Base-by-base conservation (phyloP, 768 basidiomycete genomes). In the Leccinum aurantiacum region DNA sequence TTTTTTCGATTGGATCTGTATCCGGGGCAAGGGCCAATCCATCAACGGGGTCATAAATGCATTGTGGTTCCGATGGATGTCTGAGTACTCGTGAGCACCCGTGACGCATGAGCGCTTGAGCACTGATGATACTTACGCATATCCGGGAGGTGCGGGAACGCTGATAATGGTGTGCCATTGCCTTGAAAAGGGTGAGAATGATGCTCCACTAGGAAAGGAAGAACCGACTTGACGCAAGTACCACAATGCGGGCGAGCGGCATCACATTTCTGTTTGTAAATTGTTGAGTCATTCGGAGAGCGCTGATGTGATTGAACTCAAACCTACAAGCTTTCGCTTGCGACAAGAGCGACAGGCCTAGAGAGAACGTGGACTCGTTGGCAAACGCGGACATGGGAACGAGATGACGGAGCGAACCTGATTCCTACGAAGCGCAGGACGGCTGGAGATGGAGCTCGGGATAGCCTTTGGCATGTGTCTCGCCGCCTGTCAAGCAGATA, bases 21-120 rank as follows among this genome's bases (percentile, higher is more conserved):
- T 92, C 89, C 53, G 90, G 83, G 22, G 89, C 87, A 41, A 93
- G 81, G 8, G 84, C 80, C 38, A 93, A 73, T 17, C 91, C 92
- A 71, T 93, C 91, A 15, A 93, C 86, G 3, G 91, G 91, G 74
- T 94, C 91, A 71, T 94, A 94, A 10, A 84, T 84, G 67, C 91
- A 94, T 67, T 89, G 87, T 8, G 91, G 91, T 71, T 92, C 90
- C 10, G 83, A 78, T n/a, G 92, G 92, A 74, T 94, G 91, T 24
- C 90, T 92, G 65, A 33, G 44, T 63, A 53, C 64, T 50, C 52
- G 53, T 63, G 52, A 67, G 58, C 15, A 52, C 10, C 29, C n/a
- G 5, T 44, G 41, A 25, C 24, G 54, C 22, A 27, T 29, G 19
- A 57, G 25, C 19, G 54, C 22, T 25, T 29, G n/a, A 57, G 24